Percentiles rank a stretch among this genome's conserved stretches.
phyloP scores from a whole-genome alignment of 805 yeast genomes.

The Saturnispora besseyi region DNA sequence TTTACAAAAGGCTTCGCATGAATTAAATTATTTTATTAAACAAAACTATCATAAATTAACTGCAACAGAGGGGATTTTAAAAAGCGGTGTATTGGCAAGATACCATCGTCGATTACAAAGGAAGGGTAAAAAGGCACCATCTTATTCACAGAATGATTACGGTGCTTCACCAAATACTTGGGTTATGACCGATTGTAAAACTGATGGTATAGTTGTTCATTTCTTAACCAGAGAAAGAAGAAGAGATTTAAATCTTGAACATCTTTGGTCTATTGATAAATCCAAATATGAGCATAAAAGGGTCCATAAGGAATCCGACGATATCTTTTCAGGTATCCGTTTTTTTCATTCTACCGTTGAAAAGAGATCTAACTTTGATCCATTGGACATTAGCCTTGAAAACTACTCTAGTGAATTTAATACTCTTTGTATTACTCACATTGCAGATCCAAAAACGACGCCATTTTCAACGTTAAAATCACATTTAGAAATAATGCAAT shows the following conservation, averaged over 20 bases:
- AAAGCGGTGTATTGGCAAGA: conserved; percentile 44
- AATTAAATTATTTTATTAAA: conserved; percentile 51
- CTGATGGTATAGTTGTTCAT: conserved; percentile 61
- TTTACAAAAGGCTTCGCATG: conserved; percentile 57
- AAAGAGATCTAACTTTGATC: conserved; percentile 7
- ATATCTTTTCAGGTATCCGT: conserved; percentile 38
- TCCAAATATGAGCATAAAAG: conserved; percentile 7
- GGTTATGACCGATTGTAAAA: conserved; percentile 67
- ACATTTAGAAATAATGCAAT: conserved; percentile 24
- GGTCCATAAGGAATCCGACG: conserved; percentile 28
- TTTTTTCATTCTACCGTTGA: conserved; percentile 33
- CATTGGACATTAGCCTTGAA: conserved; percentile 10
- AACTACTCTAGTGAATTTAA: conserved; percentile 17
- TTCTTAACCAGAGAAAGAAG: conserved; percentile 66
- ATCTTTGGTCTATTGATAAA: conserved; percentile 39
- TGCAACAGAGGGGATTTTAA: conserved; percentile 61
- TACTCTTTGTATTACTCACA: conserved; percentile 15
- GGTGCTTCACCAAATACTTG: conserved; percentile 61
- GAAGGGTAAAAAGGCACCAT: conserved; percentile 45
- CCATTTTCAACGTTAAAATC: conserved; percentile 17
- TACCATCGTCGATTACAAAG: conserved; percentile 43
- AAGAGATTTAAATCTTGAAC: conserved; percentile 58
- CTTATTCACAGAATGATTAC: conserved; percentile 46
- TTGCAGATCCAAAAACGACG: conserved; percentile 13
- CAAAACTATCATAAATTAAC: conserved; percentile 39